phyloP scores from a whole-genome alignment of 2,329 filamentous ascomycete species.

The Paraconiothyrium sp. region DNA sequence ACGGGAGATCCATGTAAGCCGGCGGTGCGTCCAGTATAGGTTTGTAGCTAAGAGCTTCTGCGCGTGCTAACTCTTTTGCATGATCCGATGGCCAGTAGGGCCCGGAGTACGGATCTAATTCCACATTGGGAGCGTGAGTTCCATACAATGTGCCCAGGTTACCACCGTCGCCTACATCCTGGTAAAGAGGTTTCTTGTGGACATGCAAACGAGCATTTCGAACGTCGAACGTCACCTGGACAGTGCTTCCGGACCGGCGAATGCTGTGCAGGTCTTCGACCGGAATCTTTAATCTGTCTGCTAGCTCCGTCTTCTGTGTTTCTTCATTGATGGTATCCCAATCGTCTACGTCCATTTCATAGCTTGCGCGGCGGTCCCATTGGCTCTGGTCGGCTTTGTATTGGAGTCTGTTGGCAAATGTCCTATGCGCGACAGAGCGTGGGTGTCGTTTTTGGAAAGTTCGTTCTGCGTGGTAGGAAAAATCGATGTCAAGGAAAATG shows the following conservation, averaged over 20 bases:
- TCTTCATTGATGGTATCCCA: background rate
- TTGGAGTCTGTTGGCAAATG: background rate
- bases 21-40: slow-evolving; percentile 22
- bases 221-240: background rate
- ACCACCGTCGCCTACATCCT: slow-evolving; percentile 7
- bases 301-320: background rate
- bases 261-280: background rate
- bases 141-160: background rate
- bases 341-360: background rate
- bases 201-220: background rate
- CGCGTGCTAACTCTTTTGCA: slow-evolving; percentile 15
- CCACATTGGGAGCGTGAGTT: background rate
- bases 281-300: background rate
- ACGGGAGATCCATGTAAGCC: slow-evolving; percentile 19
- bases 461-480: background rate
- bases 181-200: slow-evolving; percentile 3
- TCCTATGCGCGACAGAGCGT: background rate
- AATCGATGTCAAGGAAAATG: background rate
- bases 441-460: background rate
- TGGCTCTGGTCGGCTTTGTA: background rate
- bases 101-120: slow-evolving; percentile 3
- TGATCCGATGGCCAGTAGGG: slow-evolving; percentile 3
- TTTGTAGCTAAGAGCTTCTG: slow-evolving; percentile 14
- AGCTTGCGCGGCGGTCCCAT: background rate
- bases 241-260: background rate